Base-by-base conservation (phyloP, 495 filamentous ascomycete genomes). In the Penicillium robsamsonii region DNA sequence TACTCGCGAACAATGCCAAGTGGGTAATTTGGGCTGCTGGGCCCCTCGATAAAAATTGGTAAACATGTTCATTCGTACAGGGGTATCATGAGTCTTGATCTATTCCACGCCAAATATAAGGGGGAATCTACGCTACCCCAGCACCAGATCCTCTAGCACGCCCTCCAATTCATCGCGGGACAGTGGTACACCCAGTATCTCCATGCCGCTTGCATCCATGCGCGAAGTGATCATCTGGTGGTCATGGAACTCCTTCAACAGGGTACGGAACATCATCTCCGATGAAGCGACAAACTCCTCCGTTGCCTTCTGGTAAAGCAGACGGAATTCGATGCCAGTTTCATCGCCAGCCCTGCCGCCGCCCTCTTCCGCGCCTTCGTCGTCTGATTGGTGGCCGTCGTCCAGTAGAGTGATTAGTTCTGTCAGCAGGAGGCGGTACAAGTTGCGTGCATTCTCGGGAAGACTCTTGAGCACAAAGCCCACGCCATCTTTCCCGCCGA, bases 201-300 rank as follows among this genome's bases (percentile, higher is more conserved):
- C 95, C 33, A 87, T 88, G 0, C 94, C 94, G 52, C 88, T 76
- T 2, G 80, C 81, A 75, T 97, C 93, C 73, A 91, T 92, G 57
- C 87, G 83, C 51, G 86, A 91, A 20, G 87, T 88, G 56, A 98
- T 84, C 87, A 97, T 97, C 63, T 96, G 90, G 73, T 98, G 94
- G 62, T 98, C 94, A 66, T 96, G 89, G 70, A 98, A 96, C 82
- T 98, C 94, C 74, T 97, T 97, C 64, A 98, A 69, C 70, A 98
- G 58, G 29, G 90, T 93, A 58, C 94, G 80, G 72, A 97, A 98
- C 63, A 87, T 90, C 84, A 96, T 91, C 79, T 98, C 94, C 56
- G 87, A 95, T 61, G 90, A 92, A 60, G 93, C 96, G 40, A 97
- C 92, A 70, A 98, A 96, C 67, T 97, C 91, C 72, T 96, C 93